Evolutionary conservation across 1,139 yeast genomes (phyloP).

Genomic region (Suhomyces anneliseae): DNA sequence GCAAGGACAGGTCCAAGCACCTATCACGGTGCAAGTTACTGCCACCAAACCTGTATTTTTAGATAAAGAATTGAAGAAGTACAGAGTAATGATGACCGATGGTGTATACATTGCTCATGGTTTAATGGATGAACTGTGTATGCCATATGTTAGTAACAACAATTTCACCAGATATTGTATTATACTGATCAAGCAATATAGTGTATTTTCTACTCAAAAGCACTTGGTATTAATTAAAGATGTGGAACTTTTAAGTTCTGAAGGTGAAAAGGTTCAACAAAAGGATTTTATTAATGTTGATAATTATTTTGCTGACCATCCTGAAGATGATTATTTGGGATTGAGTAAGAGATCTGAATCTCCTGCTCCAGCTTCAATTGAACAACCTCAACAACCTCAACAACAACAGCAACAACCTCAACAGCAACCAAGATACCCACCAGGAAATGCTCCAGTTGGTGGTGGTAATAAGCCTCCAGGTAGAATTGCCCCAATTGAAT

Average conservation of each 20-base stretch:
- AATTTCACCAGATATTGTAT: constrained; percentile 39
- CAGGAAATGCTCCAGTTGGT: constrained; percentile 16
- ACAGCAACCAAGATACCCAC: constrained; percentile 13
- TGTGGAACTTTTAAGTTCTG: constrained; percentile 45
- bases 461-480: constrained; percentile 15
- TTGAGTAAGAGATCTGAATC: constrained; percentile 20
- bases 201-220: constrained; percentile 50
- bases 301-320: constrained; percentile 54
- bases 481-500: constrained; percentile 72
- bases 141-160: constrained; percentile 48
- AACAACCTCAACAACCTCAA: constrained; percentile 3
- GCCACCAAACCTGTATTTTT: constrained; percentile 46
- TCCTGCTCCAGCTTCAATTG: constrained; percentile 13
- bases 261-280: constrained; percentile 40
- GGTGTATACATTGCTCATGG: constrained; percentile 66
- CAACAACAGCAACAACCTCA: constrained; percentile 11
- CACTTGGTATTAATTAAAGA: constrained; percentile 57
- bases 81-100: constrained; percentile 62
- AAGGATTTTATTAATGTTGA: constrained; percentile 46
- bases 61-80: constrained; percentile 46
- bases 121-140: constrained; percentile 60
- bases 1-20: constrained; percentile 17
- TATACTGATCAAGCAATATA: constrained; percentile 41
- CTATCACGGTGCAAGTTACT: constrained; percentile 48
- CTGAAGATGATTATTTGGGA: constrained; percentile 47